A percentile compares a stretch with the other conserved stretches of the same genome.
These are phyloP conservation scores for Rhododendron henanense DNA, from an alignment of 148 eudicot genomes.

Conservation along the genomic window DNA sequence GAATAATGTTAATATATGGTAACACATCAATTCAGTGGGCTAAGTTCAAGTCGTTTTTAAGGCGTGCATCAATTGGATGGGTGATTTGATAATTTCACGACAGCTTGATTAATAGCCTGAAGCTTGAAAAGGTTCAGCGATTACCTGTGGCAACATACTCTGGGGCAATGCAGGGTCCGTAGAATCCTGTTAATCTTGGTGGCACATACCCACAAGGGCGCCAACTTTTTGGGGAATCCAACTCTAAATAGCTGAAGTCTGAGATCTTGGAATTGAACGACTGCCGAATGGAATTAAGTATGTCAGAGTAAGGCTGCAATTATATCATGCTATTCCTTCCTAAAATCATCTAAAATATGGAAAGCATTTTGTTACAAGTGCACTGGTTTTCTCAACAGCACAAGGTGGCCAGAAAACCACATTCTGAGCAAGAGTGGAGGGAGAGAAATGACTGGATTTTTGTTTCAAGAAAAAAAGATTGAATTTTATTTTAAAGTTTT, in stretches of 20 bases:
- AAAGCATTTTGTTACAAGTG: conserved; percentile 21
- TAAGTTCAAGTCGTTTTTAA: background rate
- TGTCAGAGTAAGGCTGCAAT: background rate
- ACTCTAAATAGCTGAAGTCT: conserved; percentile 67
- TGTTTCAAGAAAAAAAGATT: too few species aligned
- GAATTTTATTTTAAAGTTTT: too few species aligned
- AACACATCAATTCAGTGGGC: background rate
- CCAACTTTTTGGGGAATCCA: conserved; percentile 62
- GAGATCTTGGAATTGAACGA: conserved; percentile 75
- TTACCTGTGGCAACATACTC: conserved; percentile 86
- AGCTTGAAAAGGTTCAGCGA: background rate
- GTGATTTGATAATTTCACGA: background rate
- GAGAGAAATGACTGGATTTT: too few species aligned
- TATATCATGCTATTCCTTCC: background rate
- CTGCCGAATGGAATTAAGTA: conserved; percentile 25
- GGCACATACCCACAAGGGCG: conserved; percentile 49
- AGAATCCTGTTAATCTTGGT: conserved; percentile 38
- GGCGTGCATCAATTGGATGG: background rate
- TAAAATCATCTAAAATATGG: background rate
- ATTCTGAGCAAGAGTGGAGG: background rate
- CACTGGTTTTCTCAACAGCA: conserved; percentile 65
- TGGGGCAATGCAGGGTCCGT: conserved; percentile 67
- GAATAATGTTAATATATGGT: background rate
- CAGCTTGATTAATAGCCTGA: background rate
- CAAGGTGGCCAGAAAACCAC: conserved; percentile 64